phyloP scores from a whole-genome alignment of 225 moss, liverwort and hornwort genomes.

The Pseudoscleropodium purum region DNA sequence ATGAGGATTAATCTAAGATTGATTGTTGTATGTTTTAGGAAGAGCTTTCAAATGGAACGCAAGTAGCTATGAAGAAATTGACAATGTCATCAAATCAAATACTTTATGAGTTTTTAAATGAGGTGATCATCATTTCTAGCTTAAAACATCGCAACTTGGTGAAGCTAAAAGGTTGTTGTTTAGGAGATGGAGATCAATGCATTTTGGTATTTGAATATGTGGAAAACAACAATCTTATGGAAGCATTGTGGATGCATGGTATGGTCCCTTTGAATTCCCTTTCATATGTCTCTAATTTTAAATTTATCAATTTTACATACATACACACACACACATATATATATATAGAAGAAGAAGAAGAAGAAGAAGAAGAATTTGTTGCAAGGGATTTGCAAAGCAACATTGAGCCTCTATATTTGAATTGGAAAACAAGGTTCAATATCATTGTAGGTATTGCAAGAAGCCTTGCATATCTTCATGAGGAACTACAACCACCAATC shows the following conservation, averaged over 20 bases:
- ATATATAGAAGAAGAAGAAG: no score
- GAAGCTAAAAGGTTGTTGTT: neutral
- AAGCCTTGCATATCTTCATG: neutral
- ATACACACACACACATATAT: no score
- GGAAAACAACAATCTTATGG: neutral
- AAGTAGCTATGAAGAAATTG: neutral
- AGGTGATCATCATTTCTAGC: neutral
- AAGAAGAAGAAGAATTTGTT: no score
- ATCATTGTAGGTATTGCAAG: neutral
- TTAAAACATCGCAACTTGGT: neutral
- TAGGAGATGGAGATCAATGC: neutral
- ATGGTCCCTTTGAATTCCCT: neutral
- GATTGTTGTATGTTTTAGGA: neutral
- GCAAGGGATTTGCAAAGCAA: neutral
- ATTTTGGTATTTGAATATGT: neutral
- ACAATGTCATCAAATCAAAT: neutral
- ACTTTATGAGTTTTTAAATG: neutral
- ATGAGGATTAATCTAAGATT: neutral
- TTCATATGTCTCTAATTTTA: rapidly evolving
- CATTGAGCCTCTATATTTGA: neutral
- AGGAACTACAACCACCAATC: neutral
- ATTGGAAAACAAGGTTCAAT: constrained; percentile 17
- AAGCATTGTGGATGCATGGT: neutral
- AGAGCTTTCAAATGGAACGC: neutral
- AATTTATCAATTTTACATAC: no score